These are phyloP conservation scores for Thelephora ganbajun DNA, from an alignment of 768 basidiomycete genomes.

Conservation along the genomic window DNA sequence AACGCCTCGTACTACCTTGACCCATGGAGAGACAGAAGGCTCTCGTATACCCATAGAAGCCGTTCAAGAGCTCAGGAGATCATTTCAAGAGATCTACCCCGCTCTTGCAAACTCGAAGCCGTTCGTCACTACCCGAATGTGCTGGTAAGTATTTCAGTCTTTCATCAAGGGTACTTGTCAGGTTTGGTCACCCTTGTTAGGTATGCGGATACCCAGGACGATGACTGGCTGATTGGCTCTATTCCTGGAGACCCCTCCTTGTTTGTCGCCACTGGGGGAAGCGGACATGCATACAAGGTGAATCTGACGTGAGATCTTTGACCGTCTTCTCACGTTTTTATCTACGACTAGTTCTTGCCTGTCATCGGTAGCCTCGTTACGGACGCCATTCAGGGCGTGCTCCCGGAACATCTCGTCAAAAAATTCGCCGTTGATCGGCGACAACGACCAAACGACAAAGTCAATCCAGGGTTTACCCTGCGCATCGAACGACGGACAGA, in stretches of 20 bases:
- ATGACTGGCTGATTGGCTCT: conserved; percentile 80
- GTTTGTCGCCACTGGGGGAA: conserved; percentile 76
- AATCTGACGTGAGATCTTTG: background rate
- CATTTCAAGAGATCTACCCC: conserved; percentile 54
- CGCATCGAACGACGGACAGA: conserved; percentile 1
- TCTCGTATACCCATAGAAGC: conserved; percentile 50
- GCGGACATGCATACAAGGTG: conserved; percentile 83
- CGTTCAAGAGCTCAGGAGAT: conserved; percentile 33
- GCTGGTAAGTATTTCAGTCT: conserved; percentile 48
- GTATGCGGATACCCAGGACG: conserved; percentile 83
- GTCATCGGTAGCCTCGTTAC: conserved; percentile 67
- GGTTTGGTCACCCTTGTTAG: conserved; percentile 21
- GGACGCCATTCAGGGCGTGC: conserved; percentile 51
- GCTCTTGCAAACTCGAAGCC: conserved; percentile 53
- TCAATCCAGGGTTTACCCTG: background rate
- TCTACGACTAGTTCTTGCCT: conserved; percentile 62
- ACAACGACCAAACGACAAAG: background rate
- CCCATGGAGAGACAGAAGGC: conserved; percentile 36
- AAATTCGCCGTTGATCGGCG: conserved; percentile 57
- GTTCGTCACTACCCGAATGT: conserved; percentile 63
- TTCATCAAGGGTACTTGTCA: conserved; percentile 3
- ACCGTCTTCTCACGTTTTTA: background rate
- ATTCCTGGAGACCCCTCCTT: conserved; percentile 46
- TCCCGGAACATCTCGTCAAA: conserved; percentile 32
- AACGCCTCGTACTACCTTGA: conserved; percentile 59